Base-by-base conservation (phyloP, 2,329 filamentous ascomycete species). In the Ophiostoma ulmi region DNA sequence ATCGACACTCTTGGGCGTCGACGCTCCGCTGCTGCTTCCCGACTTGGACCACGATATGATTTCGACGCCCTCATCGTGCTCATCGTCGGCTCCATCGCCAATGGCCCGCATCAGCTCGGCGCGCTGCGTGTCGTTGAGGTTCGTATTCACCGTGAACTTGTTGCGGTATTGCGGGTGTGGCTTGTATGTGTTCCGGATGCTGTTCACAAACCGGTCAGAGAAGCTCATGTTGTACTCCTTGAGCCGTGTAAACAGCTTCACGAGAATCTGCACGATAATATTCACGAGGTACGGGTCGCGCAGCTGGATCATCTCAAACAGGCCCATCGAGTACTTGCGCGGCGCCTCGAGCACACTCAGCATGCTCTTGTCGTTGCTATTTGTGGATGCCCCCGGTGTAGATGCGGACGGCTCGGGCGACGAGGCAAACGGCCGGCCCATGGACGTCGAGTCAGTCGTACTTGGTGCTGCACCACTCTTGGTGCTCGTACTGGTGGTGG, bases 291-390 rank as follows among this genome's bases (percentile, higher is more conserved):
- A 97, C 70, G 88, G 86, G 78, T 99, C 95, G 73, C 94, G 91
- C 5, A 99, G 85, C 71, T 95, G 89, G 70, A 99, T 86, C 93
- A 97, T 97, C 77, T 91, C 92, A 52, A 91, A 90, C 80, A 97
- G 90, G 20, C 88, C 88, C 78, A 90, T 86, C 13, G 91, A 83
- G 69, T 80, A 85, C 68, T 80, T 80, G 5, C 87, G 87, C 1
- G 91, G 90, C 17, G 87, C 83, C 69, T 88, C 84, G 22, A 94
- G 81, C 39, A 93, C 84, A 69, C 75, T 76, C 69, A 77, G 80
- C 79, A 83, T 81, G 38, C 68, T 61, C 5, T 44, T 41, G n/a
- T 68, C 69, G 35, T 72, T 79, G 70, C 76, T 76, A 8, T n/a
- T 26, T 8, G 61, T 17, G 14, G 61, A 22, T 22, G 13, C 26